Base-by-base conservation (phyloP, 139 green algal genomes). In the Chlorella sp. region DNA sequence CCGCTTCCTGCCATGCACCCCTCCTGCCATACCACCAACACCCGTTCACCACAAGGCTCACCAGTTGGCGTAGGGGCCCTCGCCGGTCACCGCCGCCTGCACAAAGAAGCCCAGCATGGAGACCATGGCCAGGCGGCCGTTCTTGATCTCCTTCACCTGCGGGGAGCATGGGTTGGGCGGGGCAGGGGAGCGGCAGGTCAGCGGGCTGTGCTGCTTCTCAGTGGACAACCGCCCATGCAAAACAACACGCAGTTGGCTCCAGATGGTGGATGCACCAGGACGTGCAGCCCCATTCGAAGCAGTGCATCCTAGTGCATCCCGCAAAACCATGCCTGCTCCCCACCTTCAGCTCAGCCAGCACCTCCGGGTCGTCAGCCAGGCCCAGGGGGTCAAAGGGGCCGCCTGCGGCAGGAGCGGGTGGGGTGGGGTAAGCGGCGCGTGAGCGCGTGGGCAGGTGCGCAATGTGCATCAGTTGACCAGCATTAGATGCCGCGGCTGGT, bases 131-230 rank as follows among this genome's bases (percentile, higher is more conserved):
- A 99, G 92, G 80, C 96, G 94, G 73, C 96, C 96, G 91, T 99
- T 98, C 93, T 99, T 99, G 93, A 99, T 98, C 92, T 99, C 96
- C 94, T 98, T 98, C 22, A 99, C 96, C 73, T 65, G 70, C 70
- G 46, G 38, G 16, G 46, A 8, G 46, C 46, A 54, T 11, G 11
- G 46, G 8, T 8, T 22, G 73, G 44, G 5, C 2, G 22, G 40
- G 30, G 73, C 9, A 41, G 44, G 38, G 46, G 28, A 28, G 6
- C 22, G 20, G 40, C 6, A 4, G 34, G 9, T 74, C 8, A 22
- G 67, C 19, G 22, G 24, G 16, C 7, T n/a, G 60, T 30, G 19
- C 60, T 68, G 60, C n/a, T n/a, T n/a, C n/a, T n/a, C n/a, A n/a
- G n/a, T n/a, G n/a, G n/a, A n/a, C n/a, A n/a, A n/a, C n/a, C n/a